A percentile compares a stretch with the other conserved stretches of the same genome.
Conservation (phyloP, 176 grass and related monocot genomes). For the Guadua angustifolia region DNA sequence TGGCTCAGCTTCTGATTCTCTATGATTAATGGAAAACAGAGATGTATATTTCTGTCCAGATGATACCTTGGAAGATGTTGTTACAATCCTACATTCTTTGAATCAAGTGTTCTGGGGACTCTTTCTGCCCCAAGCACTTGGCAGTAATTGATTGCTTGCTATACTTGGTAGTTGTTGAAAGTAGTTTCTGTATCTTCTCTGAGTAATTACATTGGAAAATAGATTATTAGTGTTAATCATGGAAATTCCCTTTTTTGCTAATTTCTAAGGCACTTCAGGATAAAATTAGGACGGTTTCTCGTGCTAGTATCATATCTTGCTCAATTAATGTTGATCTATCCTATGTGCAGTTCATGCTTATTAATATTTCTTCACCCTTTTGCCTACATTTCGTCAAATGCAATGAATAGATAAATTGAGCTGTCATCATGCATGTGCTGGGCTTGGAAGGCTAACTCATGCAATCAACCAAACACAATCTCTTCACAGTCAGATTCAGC, state of each 20-base stretch:
- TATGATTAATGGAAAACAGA: constrained; percentile 49
- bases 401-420: constrained; percentile 11
- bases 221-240: constrained; percentile 37
- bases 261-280: constrained; percentile 30
- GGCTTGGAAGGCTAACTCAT: too few species aligned
- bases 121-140: constrained; percentile 51
- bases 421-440: background rate
- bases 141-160: constrained; percentile 43
- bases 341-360: constrained; percentile 14
- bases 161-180: constrained; percentile 52
- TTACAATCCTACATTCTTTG: too few species aligned
- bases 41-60: constrained; percentile 29
- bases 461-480: too few species aligned
- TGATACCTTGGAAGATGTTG: too few species aligned
- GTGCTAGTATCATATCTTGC: constrained; percentile 24
- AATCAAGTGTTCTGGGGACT: constrained; percentile 1
- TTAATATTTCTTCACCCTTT: constrained; percentile 26
- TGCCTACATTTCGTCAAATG: constrained; percentile 13
- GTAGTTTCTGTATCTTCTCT: constrained; percentile 60
- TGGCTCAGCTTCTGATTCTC: constrained; percentile 67
- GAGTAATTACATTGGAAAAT: constrained; percentile 39
- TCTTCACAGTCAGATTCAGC: too few species aligned
- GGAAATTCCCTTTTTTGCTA: constrained; percentile 23
- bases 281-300: constrained; percentile 23
- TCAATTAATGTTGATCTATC: constrained; percentile 16